Evolutionary conservation across 2,329 filamentous ascomycete genomes (phyloP).

Genomic region (Chalaropsis thielavioides): DNA sequence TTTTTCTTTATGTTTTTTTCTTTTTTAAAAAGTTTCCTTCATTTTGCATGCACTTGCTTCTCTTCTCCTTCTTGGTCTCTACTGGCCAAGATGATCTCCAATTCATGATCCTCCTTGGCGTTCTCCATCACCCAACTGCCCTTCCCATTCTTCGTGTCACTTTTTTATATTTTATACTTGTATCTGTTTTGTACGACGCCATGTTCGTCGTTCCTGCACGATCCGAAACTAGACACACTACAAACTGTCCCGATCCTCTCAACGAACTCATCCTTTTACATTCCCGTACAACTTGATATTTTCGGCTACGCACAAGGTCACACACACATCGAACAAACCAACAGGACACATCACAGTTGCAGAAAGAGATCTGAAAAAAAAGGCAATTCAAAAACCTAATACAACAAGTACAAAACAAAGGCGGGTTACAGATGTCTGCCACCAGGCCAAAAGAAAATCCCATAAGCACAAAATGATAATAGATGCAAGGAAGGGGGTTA

Average conservation of each 20-base stretch:
- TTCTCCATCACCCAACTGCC: background rate
- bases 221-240: too few relatives aligned
- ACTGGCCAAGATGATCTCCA: too few relatives aligned
- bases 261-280: too few relatives aligned
- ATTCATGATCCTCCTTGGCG: background rate
- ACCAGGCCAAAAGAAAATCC: background rate
- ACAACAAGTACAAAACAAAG: slow-evolving; percentile 4
- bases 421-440: background rate
- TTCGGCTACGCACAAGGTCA: too few relatives aligned
- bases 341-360: background rate
- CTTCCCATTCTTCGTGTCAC: too few relatives aligned
- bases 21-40: too few relatives aligned
- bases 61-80: too few relatives aligned
- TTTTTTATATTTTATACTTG: background rate
- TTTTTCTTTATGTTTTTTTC: background rate
- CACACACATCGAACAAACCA: too few relatives aligned
- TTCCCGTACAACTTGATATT: too few relatives aligned
- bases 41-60: background rate
- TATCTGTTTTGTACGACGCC: background rate
- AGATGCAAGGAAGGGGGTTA: slow-evolving; percentile 1
- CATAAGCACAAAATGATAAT: slow-evolving; percentile 12
- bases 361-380: background rate
- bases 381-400: background rate
- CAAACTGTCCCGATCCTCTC: too few relatives aligned
- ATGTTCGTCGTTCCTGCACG: background rate